phyloP scores from a whole-genome alignment of 2,329 filamentous ascomycete species.

The Aspergillus floridensis region DNA sequence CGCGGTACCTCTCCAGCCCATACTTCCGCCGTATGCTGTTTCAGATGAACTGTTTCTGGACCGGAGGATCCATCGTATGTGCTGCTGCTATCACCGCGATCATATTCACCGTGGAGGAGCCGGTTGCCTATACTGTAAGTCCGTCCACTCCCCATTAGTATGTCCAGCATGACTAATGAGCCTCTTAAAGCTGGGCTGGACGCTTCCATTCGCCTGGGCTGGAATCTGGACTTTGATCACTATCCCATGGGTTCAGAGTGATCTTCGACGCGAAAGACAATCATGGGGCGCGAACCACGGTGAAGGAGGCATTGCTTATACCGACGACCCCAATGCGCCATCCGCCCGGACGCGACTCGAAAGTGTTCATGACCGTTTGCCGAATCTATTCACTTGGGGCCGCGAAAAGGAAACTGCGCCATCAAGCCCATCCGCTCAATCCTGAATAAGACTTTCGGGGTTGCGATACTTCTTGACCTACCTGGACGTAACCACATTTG shows the following conservation, averaged over 20 bases:
- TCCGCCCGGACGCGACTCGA: constrained; percentile 38
- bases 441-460: neutral
- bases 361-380: constrained; percentile 33
- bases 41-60: constrained; percentile 58
- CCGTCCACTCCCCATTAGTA: neutral
- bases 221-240: constrained; percentile 48
- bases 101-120: constrained; percentile 49
- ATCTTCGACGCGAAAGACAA: constrained; percentile 45
- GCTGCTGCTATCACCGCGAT: constrained; percentile 49
- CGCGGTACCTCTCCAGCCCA: constrained; percentile 54
- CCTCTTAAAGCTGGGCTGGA: constrained; percentile 17
- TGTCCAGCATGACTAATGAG: constrained; percentile 6
- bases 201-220: constrained; percentile 33
- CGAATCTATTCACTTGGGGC: constrained; percentile 28
- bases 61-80: constrained; percentile 49
- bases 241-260: constrained; percentile 47
- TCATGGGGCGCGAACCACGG: constrained; percentile 39
- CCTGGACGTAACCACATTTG: neutral
- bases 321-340: constrained; percentile 38
- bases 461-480: neutral
- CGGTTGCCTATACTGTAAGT: constrained; percentile 49
- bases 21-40: constrained; percentile 55
- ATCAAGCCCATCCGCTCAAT: constrained; percentile 22
- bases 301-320: constrained; percentile 37
- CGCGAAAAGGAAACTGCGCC: constrained; percentile 27